Conservation (phyloP, 306 rosid species). For the Vigna radiata region DNA sequence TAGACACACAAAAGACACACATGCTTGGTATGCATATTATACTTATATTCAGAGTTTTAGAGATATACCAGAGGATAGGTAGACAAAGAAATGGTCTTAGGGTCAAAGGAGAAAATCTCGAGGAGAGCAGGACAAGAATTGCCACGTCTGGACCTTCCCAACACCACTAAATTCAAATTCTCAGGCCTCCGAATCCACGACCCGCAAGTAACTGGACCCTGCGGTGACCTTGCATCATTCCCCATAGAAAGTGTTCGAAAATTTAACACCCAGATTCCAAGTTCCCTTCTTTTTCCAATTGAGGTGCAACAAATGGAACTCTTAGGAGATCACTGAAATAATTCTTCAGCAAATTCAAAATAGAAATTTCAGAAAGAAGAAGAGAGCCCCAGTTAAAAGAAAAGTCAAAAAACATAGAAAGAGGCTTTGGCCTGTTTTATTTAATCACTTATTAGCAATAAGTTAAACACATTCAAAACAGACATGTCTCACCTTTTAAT, state of each 20-base stretch:
- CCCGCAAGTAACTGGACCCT: slow-evolving; percentile 82
- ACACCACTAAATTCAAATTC: slow-evolving; percentile 59
- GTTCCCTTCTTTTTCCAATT: slow-evolving; percentile 39
- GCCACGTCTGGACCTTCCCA: slow-evolving; percentile 70
- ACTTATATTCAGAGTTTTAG: background rate
- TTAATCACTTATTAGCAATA: background rate
- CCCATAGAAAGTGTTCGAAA: slow-evolving; percentile 53
- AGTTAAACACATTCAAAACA: background rate
- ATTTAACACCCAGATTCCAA: slow-evolving; percentile 33
- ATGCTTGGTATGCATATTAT: background rate
- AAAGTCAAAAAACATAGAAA: slow-evolving; percentile 18
- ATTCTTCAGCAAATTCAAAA: slow-evolving; percentile 1
- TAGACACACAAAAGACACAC: background rate
- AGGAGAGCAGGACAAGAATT: slow-evolving; percentile 66
- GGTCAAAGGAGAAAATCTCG: slow-evolving; percentile 77
- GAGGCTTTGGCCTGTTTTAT: slow-evolving; percentile 28
- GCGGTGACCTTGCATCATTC: slow-evolving; percentile 59
- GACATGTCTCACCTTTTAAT: slow-evolving; percentile 9
- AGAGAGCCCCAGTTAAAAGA: background rate
- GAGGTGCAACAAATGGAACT: slow-evolving; percentile 16
- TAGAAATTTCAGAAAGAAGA: background rate
- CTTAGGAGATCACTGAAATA: slow-evolving; percentile 12
- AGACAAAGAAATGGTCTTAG: slow-evolving; percentile 70
- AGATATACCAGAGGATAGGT: slow-evolving; percentile 73
- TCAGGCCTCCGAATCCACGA: slow-evolving; percentile 96